Evolutionary conservation across 345 rosid genomes (phyloP).

Genomic region (Aquilaria malaccensis): DNA sequence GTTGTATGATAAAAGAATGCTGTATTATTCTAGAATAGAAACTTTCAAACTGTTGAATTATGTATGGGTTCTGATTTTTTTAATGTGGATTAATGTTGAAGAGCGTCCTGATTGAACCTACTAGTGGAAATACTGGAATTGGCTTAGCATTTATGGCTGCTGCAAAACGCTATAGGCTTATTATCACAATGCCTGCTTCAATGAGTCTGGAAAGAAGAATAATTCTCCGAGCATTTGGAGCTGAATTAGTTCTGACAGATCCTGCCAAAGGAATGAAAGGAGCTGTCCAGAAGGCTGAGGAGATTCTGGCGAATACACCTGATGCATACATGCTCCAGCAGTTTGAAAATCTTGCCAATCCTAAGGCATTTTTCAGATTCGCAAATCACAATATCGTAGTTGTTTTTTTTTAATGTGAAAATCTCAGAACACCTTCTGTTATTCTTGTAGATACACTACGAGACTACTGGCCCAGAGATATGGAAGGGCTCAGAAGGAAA

Average conservation of each 20-base stretch:
- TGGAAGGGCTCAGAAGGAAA: conserved; percentile 84
- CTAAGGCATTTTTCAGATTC: conserved; percentile 42
- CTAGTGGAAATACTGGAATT: conserved; percentile 96
- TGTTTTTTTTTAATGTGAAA: conserved; percentile 5
- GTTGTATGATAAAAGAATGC: neutral
- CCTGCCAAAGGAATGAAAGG: conserved; percentile 95
- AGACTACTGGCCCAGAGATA: conserved; percentile 93
- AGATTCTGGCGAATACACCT: conserved; percentile 68
- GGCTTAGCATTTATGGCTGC: conserved; percentile 92
- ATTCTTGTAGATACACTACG: conserved; percentile 59
- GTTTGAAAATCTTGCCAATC: conserved; percentile 89
- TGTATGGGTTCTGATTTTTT: neutral
- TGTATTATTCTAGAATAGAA: neutral
- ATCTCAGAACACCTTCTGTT: neutral
- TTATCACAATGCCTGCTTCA: conserved; percentile 90
- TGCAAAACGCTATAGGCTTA: conserved; percentile 73
- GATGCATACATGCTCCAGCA: conserved; percentile 85
- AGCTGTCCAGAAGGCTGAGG: conserved; percentile 87
- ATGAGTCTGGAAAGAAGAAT: conserved; percentile 92
- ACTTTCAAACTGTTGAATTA: conserved; percentile 8
- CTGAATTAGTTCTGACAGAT: conserved; percentile 75
- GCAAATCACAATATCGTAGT: neutral
- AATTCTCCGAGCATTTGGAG: conserved; percentile 90
- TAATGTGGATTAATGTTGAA: conserved; percentile 20
- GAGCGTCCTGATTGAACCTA: conserved; percentile 89